A percentile compares a stretch with the other conserved stretches of the same genome.
phyloP scores from a whole-genome alignment of 2,329 filamentous ascomycete species.

The Mycocentrospora acerina region DNA sequence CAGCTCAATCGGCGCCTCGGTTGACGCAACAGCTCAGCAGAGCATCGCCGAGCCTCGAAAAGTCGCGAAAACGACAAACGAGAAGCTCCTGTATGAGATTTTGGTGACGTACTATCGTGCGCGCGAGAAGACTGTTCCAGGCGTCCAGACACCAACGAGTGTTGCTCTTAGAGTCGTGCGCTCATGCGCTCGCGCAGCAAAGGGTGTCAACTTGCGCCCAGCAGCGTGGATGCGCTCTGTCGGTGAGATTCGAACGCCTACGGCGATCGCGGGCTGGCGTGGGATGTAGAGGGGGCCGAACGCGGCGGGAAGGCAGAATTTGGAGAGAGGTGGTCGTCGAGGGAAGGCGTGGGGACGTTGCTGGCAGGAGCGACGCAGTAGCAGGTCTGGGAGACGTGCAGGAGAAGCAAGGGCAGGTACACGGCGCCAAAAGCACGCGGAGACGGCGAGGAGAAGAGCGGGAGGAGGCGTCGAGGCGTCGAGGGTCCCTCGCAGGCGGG shows the following conservation, averaged over 20 bases:
- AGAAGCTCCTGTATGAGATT: neutral
- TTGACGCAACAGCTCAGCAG: slow-evolving; percentile 18
- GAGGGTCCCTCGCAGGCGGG: too few relatives aligned
- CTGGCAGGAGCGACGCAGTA: slow-evolving; percentile 9
- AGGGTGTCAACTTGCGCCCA: slow-evolving; percentile 28
- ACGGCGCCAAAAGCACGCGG: slow-evolving; percentile 18
- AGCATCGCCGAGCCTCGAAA: slow-evolving; percentile 1
- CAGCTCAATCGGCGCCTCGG: slow-evolving; percentile 15
- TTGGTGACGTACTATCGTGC: slow-evolving; percentile 23
- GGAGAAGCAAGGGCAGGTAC: slow-evolving; percentile 9
- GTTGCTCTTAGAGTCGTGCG: slow-evolving; percentile 12
- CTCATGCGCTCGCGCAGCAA: slow-evolving; percentile 43
- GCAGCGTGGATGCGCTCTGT: slow-evolving; percentile 12
- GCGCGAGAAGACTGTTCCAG: neutral
- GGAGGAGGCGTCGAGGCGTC: too few relatives aligned
- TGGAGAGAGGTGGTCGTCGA: slow-evolving; percentile 26
- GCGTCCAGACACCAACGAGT: too few relatives aligned
- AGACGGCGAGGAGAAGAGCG: neutral
- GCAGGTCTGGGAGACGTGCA: slow-evolving; percentile 6
- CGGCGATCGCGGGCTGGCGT: too few relatives aligned
- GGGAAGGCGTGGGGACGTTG: slow-evolving; percentile 14
- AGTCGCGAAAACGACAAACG: too few relatives aligned
- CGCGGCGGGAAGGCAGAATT: slow-evolving; percentile 33
- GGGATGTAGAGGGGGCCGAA: slow-evolving; percentile 14
- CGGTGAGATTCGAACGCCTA: too few relatives aligned